A percentile compares a stretch with the other conserved stretches of the same genome.
Evolutionary conservation across 179 eudicot species (phyloP).

Genomic region (Beta lomatogona): DNA sequence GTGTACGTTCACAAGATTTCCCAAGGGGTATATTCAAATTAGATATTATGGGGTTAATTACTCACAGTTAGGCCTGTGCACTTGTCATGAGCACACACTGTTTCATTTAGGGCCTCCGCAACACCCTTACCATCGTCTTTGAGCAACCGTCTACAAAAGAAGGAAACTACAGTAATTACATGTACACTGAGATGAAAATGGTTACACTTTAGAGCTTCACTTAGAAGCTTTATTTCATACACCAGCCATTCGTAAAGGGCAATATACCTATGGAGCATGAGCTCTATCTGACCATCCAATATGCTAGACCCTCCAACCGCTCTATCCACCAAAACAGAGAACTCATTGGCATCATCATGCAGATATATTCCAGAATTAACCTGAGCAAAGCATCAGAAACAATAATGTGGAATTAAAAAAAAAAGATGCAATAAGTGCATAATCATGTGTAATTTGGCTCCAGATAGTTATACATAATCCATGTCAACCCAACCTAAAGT

Average conservation of each 20-base stretch:
- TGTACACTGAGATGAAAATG: not conserved
- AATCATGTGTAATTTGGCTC: not conserved
- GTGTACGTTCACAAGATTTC: not conserved
- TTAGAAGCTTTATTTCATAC: not conserved
- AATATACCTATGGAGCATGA: constrained; percentile 91
- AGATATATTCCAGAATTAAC: constrained; percentile 82
- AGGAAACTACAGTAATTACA: constrained; percentile 11
- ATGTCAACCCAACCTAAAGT: not conserved
- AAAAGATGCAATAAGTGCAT: not conserved
- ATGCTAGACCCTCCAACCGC: constrained; percentile 95
- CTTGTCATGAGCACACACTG: constrained; percentile 58
- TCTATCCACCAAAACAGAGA: constrained; percentile 93
- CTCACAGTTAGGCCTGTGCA: constrained; percentile 86
- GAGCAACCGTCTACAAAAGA: constrained; percentile 71
- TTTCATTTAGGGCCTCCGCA: constrained; percentile 87
- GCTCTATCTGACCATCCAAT: constrained; percentile 83
- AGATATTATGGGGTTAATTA: not conserved
- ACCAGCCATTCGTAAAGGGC: not conserved
- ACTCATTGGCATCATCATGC: constrained; percentile 66
- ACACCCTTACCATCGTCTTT: constrained; percentile 91
- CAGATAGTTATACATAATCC: not conserved
- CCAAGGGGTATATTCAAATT: not conserved
- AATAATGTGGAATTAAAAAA: not conserved
- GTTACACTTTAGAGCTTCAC: not conserved
- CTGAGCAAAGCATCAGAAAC: constrained; percentile 44